phyloP scores from a whole-genome alignment of 768 basidiomycete genomes.

The Galerina sulciceps region DNA sequence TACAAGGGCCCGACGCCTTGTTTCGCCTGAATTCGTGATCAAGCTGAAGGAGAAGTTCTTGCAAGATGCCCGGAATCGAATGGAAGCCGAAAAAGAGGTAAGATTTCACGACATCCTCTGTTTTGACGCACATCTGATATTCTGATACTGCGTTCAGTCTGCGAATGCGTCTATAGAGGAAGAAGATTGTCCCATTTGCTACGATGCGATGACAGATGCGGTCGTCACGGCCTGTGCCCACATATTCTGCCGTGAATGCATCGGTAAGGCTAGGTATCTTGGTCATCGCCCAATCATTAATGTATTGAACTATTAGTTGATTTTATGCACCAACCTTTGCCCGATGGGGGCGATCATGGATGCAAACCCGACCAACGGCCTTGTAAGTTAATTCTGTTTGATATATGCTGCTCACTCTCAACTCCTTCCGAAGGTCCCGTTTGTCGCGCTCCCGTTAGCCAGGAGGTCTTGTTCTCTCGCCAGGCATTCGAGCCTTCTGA shows the following conservation, averaged over 20 bases:
- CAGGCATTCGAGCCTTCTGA: conserved; percentile 66
- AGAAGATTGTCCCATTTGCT: conserved; percentile 73
- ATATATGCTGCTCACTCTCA: not conserved
- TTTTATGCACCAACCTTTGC: conserved; percentile 34
- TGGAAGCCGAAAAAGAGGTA: conserved; percentile 60
- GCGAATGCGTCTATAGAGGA: conserved; percentile 49
- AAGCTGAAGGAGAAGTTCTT: conserved; percentile 52
- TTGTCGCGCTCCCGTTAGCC: conserved; percentile 57
- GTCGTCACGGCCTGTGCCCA: conserved; percentile 65
- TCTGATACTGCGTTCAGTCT: conserved; percentile 35
- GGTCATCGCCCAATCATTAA: not conserved
- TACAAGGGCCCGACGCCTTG: conserved; percentile 46
- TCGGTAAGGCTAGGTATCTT: conserved; percentile 38
- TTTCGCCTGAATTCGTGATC: conserved; percentile 52
- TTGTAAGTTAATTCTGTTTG: conserved; percentile 40
- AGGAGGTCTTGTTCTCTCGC: conserved; percentile 54
- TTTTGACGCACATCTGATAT: not conserved
- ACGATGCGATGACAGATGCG: conserved; percentile 56
- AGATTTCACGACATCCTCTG: not conserved
- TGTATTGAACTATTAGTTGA: conserved; percentile 33
- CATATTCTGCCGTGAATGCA: conserved; percentile 65
- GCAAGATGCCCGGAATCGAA: conserved; percentile 43
- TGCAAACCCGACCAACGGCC: conserved; percentile 47
- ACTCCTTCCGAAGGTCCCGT: conserved; percentile 48
- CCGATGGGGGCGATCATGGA: conserved; percentile 33